Base-by-base conservation (phyloP, 352 stramenopile species). In the Elongisporangium undulatum region DNA sequence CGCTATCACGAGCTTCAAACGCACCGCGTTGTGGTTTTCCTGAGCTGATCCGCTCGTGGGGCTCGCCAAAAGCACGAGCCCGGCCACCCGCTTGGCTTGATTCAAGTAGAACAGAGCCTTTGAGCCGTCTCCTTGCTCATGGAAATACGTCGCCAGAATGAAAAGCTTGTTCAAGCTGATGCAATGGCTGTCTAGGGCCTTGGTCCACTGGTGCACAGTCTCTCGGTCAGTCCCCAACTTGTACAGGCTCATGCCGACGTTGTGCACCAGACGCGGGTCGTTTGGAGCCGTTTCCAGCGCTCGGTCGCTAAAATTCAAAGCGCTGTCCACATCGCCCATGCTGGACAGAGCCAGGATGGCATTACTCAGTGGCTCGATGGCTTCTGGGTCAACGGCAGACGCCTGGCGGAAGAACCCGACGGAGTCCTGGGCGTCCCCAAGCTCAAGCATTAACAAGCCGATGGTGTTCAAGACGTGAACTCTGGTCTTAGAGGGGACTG, bases 401-500 rank as follows among this genome's bases (percentile, higher is more conserved):
- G 67, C 64, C 1, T 23, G 26, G 17, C 64, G 48, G 8, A 75
- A 75, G 41, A 34, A 68, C 29, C 16, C 3, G 2, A 69, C 22
- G 0, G 70, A 51, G 2, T 62, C 22, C 0, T 50, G 16, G 3
- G 49, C 49, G 5, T 61, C 49, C 8, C 45, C 22, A 0, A 69
- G 23, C 16, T 69, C 61, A 1, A 55, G 55, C 8, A 64, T 29
- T 17, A 74, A 41, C 22, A 67, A 19, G 10, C 70, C 70, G 19
- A 78, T 56, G 10, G 70, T 73, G 45, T 78, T 78, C 53, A 62
- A 57, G 16, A 53, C 53, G 23, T 73, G 61, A 1, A 41, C 5
- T 41, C 29, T 9, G 29, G 29, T 41, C 29, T 41, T 9, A 41
- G 29, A 15, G 1, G 29, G 9, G 29, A 41, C 9, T 9, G 8